A percentile compares a stretch with the other conserved stretches of the same genome.
Evolutionary conservation across 1,284 basidiomycete genomes (phyloP).

Genomic region (Cryptococcus maquisensis): DNA sequence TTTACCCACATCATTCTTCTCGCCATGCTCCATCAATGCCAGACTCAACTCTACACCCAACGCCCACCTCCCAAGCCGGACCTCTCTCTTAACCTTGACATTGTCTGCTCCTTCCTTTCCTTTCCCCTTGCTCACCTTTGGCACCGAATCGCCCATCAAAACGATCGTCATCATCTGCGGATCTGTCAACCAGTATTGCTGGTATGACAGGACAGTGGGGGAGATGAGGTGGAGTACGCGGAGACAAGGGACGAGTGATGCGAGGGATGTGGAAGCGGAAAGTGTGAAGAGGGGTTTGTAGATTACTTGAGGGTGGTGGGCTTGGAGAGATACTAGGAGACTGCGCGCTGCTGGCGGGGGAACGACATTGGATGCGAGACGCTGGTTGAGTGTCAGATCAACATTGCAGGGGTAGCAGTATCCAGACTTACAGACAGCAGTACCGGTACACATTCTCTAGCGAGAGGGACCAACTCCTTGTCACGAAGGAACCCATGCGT

Average conservation of each 20-base stretch:
- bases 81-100: slow-evolving; percentile 49
- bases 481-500: slow-evolving; percentile 10
- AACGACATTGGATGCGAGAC: neutral
- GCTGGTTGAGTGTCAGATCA: neutral
- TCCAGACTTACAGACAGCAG: slow-evolving; percentile 17
- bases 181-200: slow-evolving; percentile 61
- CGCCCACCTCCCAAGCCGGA: slow-evolving; percentile 62
- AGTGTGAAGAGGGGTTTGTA: slow-evolving; percentile 71
- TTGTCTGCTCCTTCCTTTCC: slow-evolving; percentile 32
- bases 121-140: slow-evolving; percentile 39
- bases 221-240: slow-evolving; percentile 56
- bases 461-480: slow-evolving; percentile 4
- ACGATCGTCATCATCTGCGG: slow-evolving; percentile 72
- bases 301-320: slow-evolving; percentile 58
- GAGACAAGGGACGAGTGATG: slow-evolving; percentile 59
- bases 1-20: slow-evolving; percentile 39
- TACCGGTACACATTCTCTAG: slow-evolving; percentile 6
- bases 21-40: slow-evolving; percentile 41
- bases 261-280: slow-evolving; percentile 60
- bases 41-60: slow-evolving; percentile 62
- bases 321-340: slow-evolving; percentile 27
- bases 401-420: neutral
- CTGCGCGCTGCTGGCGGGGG: slow-evolving; percentile 6
- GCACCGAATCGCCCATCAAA: slow-evolving; percentile 44
- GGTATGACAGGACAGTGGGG: slow-evolving; percentile 53